Base-by-base conservation (phyloP, 2,329 filamentous ascomycete genomes). In the Claviceps monticola region DNA sequence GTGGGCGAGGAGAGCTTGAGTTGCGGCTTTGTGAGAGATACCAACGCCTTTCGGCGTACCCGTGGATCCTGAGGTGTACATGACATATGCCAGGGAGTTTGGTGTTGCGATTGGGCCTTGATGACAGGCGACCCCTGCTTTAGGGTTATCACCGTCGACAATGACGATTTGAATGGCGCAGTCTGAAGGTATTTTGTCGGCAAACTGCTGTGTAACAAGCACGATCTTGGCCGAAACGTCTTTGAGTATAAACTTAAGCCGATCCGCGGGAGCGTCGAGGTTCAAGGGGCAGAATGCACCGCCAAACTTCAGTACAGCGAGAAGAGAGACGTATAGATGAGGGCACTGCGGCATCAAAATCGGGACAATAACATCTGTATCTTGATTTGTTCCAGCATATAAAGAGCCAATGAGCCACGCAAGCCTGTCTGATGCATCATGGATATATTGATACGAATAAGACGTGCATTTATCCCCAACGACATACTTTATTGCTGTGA, bases 11-110 rank as follows among this genome's bases (percentile, higher is more conserved):
- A 96, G 68, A 52, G 86, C 88, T 64, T 95, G 90, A 0, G 86
- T 85, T 7, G 78, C 88, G 16, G 90, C 86, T 29, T 74, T 69
- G 67, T 96, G 90, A 34, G 88, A 88, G 34, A 96, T 74, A 2
- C 79, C 78, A 23, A 96, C 90, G 1, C 89, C 90, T 70, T 96
- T 96, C 0, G 90, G 90, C 4, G 82, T 80, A 13, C 90, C 90
- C 0, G 89, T 95, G 5, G 88, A 94, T 3, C 89, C 89, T 46
- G 88, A 94, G 1, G 90, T 95, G 64, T 95, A 96, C 81, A 95
- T 89, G 54, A 95, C 79, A 70, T 96, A 96, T 23, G 90, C 88
- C 23, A 90, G 64, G 54, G 76, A 69, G 1, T 69, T 60, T 1
- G 67, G 60, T 1, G 42, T 49, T n/a, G 60, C 55, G 21, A 46